Conservation (phyloP, 768 basidiomycete species). For the Leccinum imitatum region DNA sequence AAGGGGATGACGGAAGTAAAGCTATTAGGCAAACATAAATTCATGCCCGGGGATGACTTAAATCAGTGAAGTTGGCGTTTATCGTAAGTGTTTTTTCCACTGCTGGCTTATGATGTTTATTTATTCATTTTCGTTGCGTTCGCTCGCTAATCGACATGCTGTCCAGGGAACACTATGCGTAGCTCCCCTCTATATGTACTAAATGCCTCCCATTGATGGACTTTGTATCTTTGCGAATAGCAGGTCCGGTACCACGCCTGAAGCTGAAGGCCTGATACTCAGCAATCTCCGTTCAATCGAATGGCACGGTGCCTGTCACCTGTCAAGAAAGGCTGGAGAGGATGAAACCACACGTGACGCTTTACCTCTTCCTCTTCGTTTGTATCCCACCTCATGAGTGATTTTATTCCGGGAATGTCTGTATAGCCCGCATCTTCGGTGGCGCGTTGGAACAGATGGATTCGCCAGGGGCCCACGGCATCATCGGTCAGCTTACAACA, state of each 20-base stretch:
- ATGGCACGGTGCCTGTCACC: constrained; percentile 12
- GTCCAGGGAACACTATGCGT: constrained; percentile 19
- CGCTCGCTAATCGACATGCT: constrained; percentile 12
- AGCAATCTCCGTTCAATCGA: constrained; percentile 9
- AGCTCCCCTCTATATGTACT: constrained; percentile 22
- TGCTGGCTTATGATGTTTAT: background rate
- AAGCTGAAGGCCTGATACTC: constrained; percentile 11
- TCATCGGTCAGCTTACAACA: constrained; percentile 11
- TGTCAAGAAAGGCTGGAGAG: constrained; percentile 15
- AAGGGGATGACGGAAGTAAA: constrained; percentile 83
- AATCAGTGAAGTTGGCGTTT: constrained; percentile 22
- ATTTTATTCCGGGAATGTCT: constrained; percentile 19
- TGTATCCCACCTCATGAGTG: constrained; percentile 21
- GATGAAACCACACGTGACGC: constrained; percentile 25
- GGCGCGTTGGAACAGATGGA: constrained; percentile 13
- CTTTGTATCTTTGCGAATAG: constrained; percentile 27
- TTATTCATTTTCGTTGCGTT: background rate
- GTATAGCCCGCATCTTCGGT: constrained; percentile 19
- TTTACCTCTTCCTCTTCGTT: constrained; percentile 19
- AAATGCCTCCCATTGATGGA: constrained; percentile 22
- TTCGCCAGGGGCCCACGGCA: constrained; percentile 16
- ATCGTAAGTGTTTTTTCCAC: constrained; percentile 8
- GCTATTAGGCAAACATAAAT: constrained; percentile 75
- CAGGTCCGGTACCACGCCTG: constrained; percentile 21
- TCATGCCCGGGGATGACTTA: constrained; percentile 50